Base-by-base conservation (phyloP, 2,329 filamentous ascomycete species). In the Pezicula carpinea region DNA sequence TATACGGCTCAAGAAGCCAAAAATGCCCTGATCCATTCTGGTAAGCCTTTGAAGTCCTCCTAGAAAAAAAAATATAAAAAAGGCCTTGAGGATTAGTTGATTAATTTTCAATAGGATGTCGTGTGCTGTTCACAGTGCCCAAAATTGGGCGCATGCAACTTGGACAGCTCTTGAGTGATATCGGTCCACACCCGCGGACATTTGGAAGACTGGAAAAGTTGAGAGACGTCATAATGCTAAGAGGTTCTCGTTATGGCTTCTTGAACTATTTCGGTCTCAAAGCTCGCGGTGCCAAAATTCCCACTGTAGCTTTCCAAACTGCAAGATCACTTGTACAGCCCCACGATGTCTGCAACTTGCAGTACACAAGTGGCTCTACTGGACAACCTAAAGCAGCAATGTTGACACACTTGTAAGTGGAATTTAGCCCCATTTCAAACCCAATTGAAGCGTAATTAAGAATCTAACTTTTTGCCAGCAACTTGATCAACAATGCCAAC, bases 331-430 rank as follows among this genome's bases (percentile, higher is more conserved):
- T 73, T 44, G 73, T 87, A 3, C 73, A 77, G 11, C 75, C 82
- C 4, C 77, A 83, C 55, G 80, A 87, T 55, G 82, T 87, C 1
- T 85, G 82, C 64, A 89, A 88, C 59, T 71, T 89, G 34, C 85
- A 88, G 57, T 89, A 88, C 66, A 89, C 85, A 13, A 75, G 82
- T 58, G 85, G 85, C n/a, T 87, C 85, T 4, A 89, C 85, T 0
- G 85, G 85, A 1, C 72, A 79, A 31, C 85, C 85, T 38, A 89
- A 89, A 59, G 85, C 85, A 2, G 82, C 85, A 21, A 87, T 87
- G 82, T 70, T 89, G 59, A 87, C 83, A 3, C 65, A 67, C 41
- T 56, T 59, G 56, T 54, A 39, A 29, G 49, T 41, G 5, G 13
- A 21, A 29, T 26, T 13, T 4, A n/a, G n/a, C n/a, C n/a, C n/a